These are phyloP conservation scores for Cladochytrium replicatum DNA, from an alignment of 192 early-diverging fungal species.

Conservation along the genomic window DNA sequence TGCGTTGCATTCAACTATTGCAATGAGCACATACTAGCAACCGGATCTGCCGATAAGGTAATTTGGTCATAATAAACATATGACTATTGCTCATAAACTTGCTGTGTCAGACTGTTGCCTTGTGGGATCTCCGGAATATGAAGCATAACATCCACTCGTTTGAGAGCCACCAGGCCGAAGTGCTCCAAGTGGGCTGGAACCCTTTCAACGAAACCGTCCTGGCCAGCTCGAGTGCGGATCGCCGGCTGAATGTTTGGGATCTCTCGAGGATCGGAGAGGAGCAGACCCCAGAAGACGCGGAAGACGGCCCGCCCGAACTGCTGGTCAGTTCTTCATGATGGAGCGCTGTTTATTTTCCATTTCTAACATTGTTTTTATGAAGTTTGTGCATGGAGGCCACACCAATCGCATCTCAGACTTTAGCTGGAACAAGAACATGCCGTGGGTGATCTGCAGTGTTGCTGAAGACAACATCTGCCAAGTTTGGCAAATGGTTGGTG, in stretches of 20 bases:
- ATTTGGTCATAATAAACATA: no score
- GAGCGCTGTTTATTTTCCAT: background rate
- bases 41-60: constrained; percentile 87
- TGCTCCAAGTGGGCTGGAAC: constrained; percentile 88
- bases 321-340: no score
- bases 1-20: constrained; percentile 88
- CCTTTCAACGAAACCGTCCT: constrained; percentile 87
- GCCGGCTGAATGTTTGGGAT: constrained; percentile 92
- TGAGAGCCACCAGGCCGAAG: constrained; percentile 81
- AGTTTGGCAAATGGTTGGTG: constrained; percentile 99
- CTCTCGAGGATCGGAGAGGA: constrained; percentile 87
- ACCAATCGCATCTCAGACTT: constrained; percentile 95
- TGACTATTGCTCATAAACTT: no score
- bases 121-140: constrained; percentile 95
- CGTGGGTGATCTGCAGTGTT: constrained; percentile 87
- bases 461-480: constrained; percentile 97
- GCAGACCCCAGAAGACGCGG: constrained; percentile 90
- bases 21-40: constrained; percentile 83
- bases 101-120: constrained; percentile 57
- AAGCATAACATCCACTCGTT: constrained; percentile 75
- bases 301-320: constrained; percentile 94
- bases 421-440: constrained; percentile 86
- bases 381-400: constrained; percentile 98
- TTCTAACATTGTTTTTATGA: constrained; percentile 2
- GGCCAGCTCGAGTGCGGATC: constrained; percentile 81